Base-by-base conservation (phyloP, 225 moss, liverwort and hornwort genomes). In the Physcomitrium patens region DNA sequence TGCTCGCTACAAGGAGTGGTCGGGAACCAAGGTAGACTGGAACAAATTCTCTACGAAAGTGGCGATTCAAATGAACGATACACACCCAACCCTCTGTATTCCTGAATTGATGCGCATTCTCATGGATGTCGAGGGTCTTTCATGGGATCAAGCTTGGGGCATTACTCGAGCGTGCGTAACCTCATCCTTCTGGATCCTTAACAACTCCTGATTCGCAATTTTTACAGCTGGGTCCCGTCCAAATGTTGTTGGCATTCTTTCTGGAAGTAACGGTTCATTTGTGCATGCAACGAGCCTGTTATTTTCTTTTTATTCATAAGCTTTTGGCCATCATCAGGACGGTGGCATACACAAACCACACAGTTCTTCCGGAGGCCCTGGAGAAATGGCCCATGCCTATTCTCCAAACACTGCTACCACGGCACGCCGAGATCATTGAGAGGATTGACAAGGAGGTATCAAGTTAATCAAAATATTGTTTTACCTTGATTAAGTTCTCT, bases 21-120 rank as follows among this genome's bases (percentile, higher is more conserved):
- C 92, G 11, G 91, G 90, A 12, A 76, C 66, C 59, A 70, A 86
- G 51, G 81, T 90, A 10, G 77, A 90, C 56, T 99, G 94, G 90
- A 87, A 62, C 65, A 75, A 81, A 47, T 94, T 99, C 69, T 85
- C 97, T 11, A 84, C 87, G 3, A 99, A 99, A 82, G 94, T 99
- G 52, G 97, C 89, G 3, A 94, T 99, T 69, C 97, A 99, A 79
- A 94, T 94, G 97, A 99, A 99, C 69, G 97, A 99, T 47, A 99
- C 97, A 3, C 97, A 99, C 68, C 97, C 97, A 11, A 90, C 94
- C 2, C 89, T 99, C 17, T 92, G 93, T 60, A 91, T 93, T 48
- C 97, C 97, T 55, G 97, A 99, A 76, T 66, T 99, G 64, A 76
- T 99, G 76, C 94, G 91, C 42, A 84, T 94, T 57, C 87, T 99